Conservation (phyloP, 1,284 basidiomycete genomes). For the Pseudozyma thailandica region DNA sequence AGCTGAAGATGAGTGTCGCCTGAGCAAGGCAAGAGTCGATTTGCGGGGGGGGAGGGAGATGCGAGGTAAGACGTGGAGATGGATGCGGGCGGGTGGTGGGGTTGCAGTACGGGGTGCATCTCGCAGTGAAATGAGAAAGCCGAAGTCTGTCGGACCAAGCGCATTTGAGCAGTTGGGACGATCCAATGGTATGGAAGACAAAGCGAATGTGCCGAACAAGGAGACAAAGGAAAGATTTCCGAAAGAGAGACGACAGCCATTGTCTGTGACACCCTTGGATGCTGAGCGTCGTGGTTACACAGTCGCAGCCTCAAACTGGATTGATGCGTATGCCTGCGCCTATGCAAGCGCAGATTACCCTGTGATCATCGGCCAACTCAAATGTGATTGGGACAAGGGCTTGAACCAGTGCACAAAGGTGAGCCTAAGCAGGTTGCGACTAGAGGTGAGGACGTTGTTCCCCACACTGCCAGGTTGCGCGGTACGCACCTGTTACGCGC, state of each 20-base stretch:
- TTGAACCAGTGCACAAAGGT: too few species aligned
- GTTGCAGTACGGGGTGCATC: conserved; percentile 13
- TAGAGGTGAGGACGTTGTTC: too few species aligned
- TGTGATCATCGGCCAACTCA: too few species aligned
- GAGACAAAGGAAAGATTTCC: not conserved
- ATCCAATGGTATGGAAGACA: not conserved
- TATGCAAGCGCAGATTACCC: too few species aligned
- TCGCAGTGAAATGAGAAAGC: conserved; percentile 11
- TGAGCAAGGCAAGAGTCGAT: not conserved
- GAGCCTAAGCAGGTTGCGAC: too few species aligned
- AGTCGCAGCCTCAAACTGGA: not conserved
- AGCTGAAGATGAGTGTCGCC: conserved; percentile 1
- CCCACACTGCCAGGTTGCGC: too few species aligned
- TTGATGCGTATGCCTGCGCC: not conserved
- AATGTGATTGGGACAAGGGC: too few species aligned
- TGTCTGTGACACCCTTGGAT: not conserved
- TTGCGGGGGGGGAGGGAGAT: conserved; percentile 1
- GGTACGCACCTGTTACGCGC: too few species aligned
- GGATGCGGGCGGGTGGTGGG: conserved; percentile 5
- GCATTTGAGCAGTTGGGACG: not conserved
- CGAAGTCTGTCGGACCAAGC: not conserved
- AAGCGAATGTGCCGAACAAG: not conserved
- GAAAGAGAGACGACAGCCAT: not conserved
- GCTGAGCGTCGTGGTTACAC: not conserved
- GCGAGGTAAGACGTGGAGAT: conserved; percentile 1